Percentiles rank a stretch among this genome's conserved stretches.
These are phyloP conservation scores for cucumber (Cucumis sativus) DNA, from an alignment of 306 rosid species.

Conservation along the genomic window DNA sequence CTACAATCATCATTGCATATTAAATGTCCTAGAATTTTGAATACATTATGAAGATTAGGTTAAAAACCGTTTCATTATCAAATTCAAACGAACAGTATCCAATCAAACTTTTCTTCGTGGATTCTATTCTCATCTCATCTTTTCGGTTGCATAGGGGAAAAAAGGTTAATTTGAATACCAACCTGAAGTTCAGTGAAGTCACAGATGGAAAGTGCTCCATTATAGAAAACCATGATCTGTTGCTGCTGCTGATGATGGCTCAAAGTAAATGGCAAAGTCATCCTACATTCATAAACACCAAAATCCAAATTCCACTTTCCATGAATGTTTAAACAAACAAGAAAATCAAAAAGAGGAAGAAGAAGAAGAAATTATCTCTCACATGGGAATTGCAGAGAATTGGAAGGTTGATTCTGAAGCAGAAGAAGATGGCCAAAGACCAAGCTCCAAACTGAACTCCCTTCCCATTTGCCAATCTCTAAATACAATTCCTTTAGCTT, in stretches of 20 bases:
- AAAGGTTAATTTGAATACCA: neutral
- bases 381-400: neutral
- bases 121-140: no score
- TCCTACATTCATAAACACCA: neutral
- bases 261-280: neutral
- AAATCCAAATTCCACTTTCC: neutral
- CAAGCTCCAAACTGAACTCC: slow-evolving; percentile 6
- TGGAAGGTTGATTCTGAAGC: neutral
- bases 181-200: slow-evolving; percentile 26
- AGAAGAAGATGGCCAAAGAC: neutral
- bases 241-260: neutral
- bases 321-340: neutral
- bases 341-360: neutral
- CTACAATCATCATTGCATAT: neutral
- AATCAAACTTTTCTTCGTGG: neutral
- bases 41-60: neutral
- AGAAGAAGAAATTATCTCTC: neutral
- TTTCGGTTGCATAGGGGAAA: no score
- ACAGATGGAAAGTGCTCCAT: slow-evolving; percentile 8
- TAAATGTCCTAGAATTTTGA: neutral
- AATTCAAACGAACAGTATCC: neutral
- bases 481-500: neutral
- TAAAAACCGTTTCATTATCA: neutral
- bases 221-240: slow-evolving; percentile 7
- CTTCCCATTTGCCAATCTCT: neutral